Base-by-base conservation (phyloP, 148 eudicot genomes). In the Rhododendron henanense region DNA sequence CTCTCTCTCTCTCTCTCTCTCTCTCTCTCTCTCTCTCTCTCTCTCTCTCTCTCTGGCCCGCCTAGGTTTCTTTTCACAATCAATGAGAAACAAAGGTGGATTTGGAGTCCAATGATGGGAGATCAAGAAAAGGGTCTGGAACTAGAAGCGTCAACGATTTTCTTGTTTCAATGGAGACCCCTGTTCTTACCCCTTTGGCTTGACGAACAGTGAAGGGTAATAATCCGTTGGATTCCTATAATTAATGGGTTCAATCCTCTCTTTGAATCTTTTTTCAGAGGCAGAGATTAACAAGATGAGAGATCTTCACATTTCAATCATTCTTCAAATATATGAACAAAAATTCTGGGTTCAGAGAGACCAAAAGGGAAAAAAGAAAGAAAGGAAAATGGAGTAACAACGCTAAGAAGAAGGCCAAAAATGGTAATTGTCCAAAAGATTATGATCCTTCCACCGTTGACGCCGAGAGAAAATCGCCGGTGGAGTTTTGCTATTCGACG, bases 31-130 rank as follows among this genome's bases (percentile, higher is more conserved):
- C n/a, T n/a, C n/a, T n/a, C n/a, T n/a, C n/a, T n/a, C n/a, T n/a
- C n/a, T n/a, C n/a, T n/a, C n/a, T 39, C 41, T 39, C 5, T 4
- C 41, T 39, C 41, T 39, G 98, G 98, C 57, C 98, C 96, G 8
- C 98, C 98, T 6, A 94, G 98, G 84, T 96, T 95, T 77, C 88
- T 96, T 28, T 95, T 95, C 92, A 95, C 99, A 16, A 96, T 96
- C 23, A 94, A 91, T 13, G 99, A 95, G 98, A 96, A 81, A 92
- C 94, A 6, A 94, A 85, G 78, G 99, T 95, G 81, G 99, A 96
- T 92, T 95, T 96, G 84, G 99, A 96, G 73, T 90, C 94, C 53
- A 95, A 91, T 5, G 96, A 94, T 89, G 96, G 94, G 85, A 91
- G 76, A 91, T 93, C 94, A 57, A 92, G 87, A 63, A 93, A 88